A percentile compares a stretch with the other conserved stretches of the same genome.
Evolutionary conservation across 2,329 filamentous ascomycete genomes (phyloP).

Genomic region (Cladorrhinum sp.): DNA sequence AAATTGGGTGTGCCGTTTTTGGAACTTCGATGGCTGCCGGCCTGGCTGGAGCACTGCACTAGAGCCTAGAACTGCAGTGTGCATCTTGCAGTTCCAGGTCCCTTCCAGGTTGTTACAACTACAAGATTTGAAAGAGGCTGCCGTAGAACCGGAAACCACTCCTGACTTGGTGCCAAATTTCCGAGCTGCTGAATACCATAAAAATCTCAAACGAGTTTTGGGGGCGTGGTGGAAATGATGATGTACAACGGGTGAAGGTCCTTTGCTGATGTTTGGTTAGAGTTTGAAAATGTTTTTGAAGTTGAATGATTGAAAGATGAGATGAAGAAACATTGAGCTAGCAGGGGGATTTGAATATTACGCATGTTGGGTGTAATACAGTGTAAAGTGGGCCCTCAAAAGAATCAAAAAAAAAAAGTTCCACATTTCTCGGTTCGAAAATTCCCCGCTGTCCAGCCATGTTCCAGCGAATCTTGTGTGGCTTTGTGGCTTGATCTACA

Average conservation of each 20-base stretch:
- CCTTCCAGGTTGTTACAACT: background rate
- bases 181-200: background rate
- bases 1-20: conserved; percentile 22
- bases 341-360: background rate
- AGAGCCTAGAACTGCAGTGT: background rate
- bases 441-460: background rate
- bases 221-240: conserved; percentile 7
- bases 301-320: background rate
- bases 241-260: background rate
- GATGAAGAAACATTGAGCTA: background rate
- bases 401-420: background rate
- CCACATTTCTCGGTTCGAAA: background rate
- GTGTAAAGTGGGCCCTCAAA: background rate
- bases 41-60: background rate
- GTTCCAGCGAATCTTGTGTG: background rate
- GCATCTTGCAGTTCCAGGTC: no score
- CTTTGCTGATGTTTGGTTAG: background rate
- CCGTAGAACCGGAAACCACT: conserved; percentile 6
- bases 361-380: background rate
- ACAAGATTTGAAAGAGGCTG: background rate
- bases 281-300: background rate
- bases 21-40: conserved; percentile 6
- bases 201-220: background rate
- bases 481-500: background rate
- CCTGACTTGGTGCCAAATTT: conserved; percentile 2